A percentile compares a stretch with the other conserved stretches of the same genome.
These are phyloP conservation scores for Linnemannia zychae DNA, from an alignment of 192 early-diverging fungal genomes.

Conservation along the genomic window DNA sequence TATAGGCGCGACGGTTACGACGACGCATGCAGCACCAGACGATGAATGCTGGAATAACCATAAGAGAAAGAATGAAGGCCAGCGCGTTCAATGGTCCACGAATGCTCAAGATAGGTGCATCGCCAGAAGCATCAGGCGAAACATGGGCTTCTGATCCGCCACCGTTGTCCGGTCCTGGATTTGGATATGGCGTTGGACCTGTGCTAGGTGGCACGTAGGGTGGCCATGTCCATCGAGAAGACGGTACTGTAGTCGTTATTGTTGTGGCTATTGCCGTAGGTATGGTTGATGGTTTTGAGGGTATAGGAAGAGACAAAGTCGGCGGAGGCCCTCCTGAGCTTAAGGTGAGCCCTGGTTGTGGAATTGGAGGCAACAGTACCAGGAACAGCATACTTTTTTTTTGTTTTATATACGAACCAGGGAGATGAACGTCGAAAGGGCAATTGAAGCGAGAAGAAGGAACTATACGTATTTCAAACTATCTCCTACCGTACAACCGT, in stretches of 20 bases:
- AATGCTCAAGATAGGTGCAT: neutral
- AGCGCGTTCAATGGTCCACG: slow-evolving; percentile 8
- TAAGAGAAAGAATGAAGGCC: slow-evolving; percentile 17
- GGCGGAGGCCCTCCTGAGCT: neutral
- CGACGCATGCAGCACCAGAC: slow-evolving; percentile 50
- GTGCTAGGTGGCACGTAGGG: neutral
- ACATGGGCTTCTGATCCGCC: neutral
- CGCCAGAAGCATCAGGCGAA: neutral
- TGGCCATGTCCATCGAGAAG: slow-evolving; percentile 6
- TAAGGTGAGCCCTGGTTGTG: neutral
- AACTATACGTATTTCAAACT: neutral
- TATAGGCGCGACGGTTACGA: neutral
- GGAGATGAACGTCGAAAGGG: neutral
- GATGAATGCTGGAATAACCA: slow-evolving; percentile 47
- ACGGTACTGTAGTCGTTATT: neutral
- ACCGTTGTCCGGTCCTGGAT: slow-evolving; percentile 5
- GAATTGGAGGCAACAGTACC: neutral
- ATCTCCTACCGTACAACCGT: neutral
- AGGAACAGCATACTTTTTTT: neutral
- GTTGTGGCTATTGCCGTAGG: neutral
- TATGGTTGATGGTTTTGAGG: neutral
- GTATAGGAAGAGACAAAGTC: neutral
- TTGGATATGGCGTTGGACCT: neutral
- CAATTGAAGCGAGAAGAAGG: neutral
- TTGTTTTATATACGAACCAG: neutral